phyloP scores from a whole-genome alignment of 192 early-diverging fungal genomes.

The Umbelopsis vinacea region DNA sequence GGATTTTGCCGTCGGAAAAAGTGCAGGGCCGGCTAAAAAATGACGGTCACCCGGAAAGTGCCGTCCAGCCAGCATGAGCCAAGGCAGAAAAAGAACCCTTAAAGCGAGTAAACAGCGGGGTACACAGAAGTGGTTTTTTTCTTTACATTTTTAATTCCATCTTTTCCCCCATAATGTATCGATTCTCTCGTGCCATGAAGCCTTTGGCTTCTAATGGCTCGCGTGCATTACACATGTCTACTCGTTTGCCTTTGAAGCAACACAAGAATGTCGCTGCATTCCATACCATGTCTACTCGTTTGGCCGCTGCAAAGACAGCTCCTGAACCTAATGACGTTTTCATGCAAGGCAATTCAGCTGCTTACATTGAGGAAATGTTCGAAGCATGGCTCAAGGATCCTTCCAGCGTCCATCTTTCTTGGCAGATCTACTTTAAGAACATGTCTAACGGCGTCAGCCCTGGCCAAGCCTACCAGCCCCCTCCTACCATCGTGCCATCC shows the following conservation, averaged over 20 bases:
- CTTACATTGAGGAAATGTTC: slow-evolving; percentile 98
- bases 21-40: neutral
- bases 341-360: slow-evolving; percentile 79
- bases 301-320: slow-evolving; percentile 36
- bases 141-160: slow-evolving; percentile 29
- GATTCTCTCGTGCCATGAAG: slow-evolving; percentile 28
- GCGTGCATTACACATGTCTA: slow-evolving; percentile 22
- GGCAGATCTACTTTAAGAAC: slow-evolving; percentile 96
- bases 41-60: slow-evolving; percentile 20
- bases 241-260: slow-evolving; percentile 26
- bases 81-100: neutral
- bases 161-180: slow-evolving; percentile 33
- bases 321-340: slow-evolving; percentile 79
- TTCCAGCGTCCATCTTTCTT: slow-evolving; percentile 89
- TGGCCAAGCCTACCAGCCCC: slow-evolving; percentile 76
- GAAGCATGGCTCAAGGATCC: slow-evolving; percentile 90
- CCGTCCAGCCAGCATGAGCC: neutral
- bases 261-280: slow-evolving; percentile 29
- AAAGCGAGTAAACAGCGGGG: neutral
- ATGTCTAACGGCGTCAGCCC: slow-evolving; percentile 67
- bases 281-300: slow-evolving; percentile 33
- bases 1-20: slow-evolving; percentile 7
- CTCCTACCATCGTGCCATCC: slow-evolving; percentile 79
- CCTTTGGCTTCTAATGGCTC: slow-evolving; percentile 24
- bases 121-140: slow-evolving; percentile 15